phyloP scores from a whole-genome alignment of 805 yeast genomes.

The Hanseniaspora jakobsenii region DNA sequence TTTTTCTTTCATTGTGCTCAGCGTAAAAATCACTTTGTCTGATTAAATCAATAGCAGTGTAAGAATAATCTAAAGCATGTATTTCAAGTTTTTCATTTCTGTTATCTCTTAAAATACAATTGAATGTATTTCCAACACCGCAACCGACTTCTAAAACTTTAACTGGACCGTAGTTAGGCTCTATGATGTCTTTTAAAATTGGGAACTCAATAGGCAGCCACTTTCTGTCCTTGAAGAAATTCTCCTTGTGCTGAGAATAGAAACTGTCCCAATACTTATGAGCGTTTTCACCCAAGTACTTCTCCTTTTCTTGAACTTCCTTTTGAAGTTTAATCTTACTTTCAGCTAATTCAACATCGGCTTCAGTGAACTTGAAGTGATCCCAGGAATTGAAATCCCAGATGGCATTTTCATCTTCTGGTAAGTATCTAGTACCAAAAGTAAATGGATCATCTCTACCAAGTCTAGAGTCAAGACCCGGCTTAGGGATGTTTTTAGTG shows the following conservation, averaged over 20 bases:
- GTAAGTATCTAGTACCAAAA: conserved; percentile 73
- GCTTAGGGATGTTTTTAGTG: conserved; percentile 11
- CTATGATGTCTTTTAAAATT: conserved; percentile 62
- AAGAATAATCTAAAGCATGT: conserved; percentile 80
- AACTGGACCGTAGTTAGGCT: conserved; percentile 53
- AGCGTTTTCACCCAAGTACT: conserved; percentile 65
- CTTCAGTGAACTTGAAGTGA: conserved; percentile 95
- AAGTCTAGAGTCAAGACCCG: conserved; percentile 34
- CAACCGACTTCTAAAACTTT: conserved; percentile 88
- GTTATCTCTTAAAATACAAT: conserved; percentile 75
- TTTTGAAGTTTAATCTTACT: conserved; percentile 62
- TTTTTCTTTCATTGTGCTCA: conserved; percentile 8
- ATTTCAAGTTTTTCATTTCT: conserved; percentile 63
- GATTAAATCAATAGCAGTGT: conserved; percentile 80
- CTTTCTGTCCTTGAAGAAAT: conserved; percentile 90
- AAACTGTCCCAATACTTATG: conserved; percentile 92
- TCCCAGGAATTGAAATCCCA: conserved; percentile 92
- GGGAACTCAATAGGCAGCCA: conserved; percentile 97
- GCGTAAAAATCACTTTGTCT: conserved; percentile 23
- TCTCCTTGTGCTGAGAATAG: conserved; percentile 79
- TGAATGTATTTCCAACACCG: conserved; percentile 96
- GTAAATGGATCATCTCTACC: conserved; percentile 84
- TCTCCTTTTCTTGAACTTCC: conserved; percentile 82
- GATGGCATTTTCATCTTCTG: conserved; percentile 53
- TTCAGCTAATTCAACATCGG: conserved; percentile 65